phyloP scores from a whole-genome alignment of 2,329 filamentous ascomycete genomes.

The Aureobasidium uvarum region DNA sequence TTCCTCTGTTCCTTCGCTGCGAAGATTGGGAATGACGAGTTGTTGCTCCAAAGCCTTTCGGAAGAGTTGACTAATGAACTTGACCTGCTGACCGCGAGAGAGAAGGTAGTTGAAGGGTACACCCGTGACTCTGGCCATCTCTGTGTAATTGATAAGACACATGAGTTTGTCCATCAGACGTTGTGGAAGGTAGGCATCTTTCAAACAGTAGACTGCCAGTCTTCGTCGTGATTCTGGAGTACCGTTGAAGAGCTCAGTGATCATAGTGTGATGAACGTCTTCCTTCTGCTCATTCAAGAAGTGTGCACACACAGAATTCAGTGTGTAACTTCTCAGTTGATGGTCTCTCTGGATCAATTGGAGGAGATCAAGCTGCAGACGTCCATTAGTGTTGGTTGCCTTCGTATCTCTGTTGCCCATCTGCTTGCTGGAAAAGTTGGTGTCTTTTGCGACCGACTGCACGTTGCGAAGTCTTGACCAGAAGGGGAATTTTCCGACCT shows the following conservation, averaged over 20 bases:
- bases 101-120: conserved; percentile 96
- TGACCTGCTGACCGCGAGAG: conserved; percentile 90
- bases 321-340: conserved; percentile 91
- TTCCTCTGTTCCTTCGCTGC: conserved; percentile 67
- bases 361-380: conserved; percentile 89
- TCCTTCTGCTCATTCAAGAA: conserved; percentile 98
- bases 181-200: conserved; percentile 94
- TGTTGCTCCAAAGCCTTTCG: conserved; percentile 91
- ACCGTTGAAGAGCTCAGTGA: conserved; percentile 95
- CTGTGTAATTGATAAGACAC: conserved; percentile 97
- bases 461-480: conserved; percentile 77
- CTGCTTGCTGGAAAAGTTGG: conserved; percentile 95
- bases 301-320: conserved; percentile 93
- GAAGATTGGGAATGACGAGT: conserved; percentile 87
- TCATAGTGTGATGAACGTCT: conserved; percentile 99
- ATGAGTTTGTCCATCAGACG: conserved; percentile 96
- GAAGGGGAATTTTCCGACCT: conserved; percentile 75
- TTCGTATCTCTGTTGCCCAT: conserved; percentile 97
- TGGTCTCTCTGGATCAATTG: conserved; percentile 93
- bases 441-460: conserved; percentile 69
- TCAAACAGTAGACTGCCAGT: conserved; percentile 92
- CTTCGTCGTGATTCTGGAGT: conserved; percentile 88
- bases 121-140: conserved; percentile 99
- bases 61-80: conserved; percentile 96
- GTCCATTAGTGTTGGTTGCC: conserved; percentile 88